These are phyloP conservation scores for Phytophthora sansomeana DNA, from an alignment of 352 stramenopile species.

Conservation along the genomic window DNA sequence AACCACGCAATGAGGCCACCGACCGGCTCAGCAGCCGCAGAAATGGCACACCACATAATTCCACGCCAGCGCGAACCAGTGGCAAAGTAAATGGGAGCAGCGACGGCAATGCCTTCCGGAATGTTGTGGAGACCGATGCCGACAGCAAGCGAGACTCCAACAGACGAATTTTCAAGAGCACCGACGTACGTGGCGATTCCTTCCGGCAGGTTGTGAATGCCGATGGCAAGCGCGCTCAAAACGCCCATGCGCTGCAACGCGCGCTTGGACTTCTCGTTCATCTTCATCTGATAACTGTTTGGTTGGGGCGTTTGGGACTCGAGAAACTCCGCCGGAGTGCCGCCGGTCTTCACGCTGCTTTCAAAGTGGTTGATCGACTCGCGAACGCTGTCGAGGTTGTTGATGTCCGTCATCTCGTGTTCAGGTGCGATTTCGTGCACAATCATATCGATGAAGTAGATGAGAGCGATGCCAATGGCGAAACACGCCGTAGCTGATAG, in stretches of 20 bases:
- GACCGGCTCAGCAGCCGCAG: slow-evolving; percentile 88
- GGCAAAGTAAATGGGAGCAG: slow-evolving; percentile 97
- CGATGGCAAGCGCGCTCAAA: slow-evolving; percentile 93
- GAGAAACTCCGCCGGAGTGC: slow-evolving; percentile 17
- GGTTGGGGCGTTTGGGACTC: slow-evolving; percentile 33
- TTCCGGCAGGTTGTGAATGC: slow-evolving; percentile 96
- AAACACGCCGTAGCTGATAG: slow-evolving; percentile 86
- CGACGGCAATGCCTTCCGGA: slow-evolving; percentile 95
- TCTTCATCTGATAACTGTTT: slow-evolving; percentile 24
- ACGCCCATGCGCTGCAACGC: slow-evolving; percentile 87
- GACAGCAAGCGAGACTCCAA: slow-evolving; percentile 93
- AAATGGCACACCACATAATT: slow-evolving; percentile 93
- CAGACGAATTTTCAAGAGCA: slow-evolving; percentile 86
- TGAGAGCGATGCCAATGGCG: slow-evolving; percentile 78
- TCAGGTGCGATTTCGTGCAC: slow-evolving; percentile 49
- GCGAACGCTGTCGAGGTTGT: slow-evolving; percentile 40
- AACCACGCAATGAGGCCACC: slow-evolving; percentile 90
- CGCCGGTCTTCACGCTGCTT: slow-evolving; percentile 14
- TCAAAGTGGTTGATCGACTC: slow-evolving; percentile 45
- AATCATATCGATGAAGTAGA: slow-evolving; percentile 59
- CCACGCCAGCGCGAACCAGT: slow-evolving; percentile 93
- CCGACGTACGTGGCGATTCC: slow-evolving; percentile 95
- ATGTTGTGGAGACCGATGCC: slow-evolving; percentile 98
- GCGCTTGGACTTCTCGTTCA: slow-evolving; percentile 38
- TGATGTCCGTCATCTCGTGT: slow-evolving; percentile 42